These are phyloP conservation scores for Picochlorum sp. DNA, from an alignment of 139 green algal species.

Conservation along the genomic window DNA sequence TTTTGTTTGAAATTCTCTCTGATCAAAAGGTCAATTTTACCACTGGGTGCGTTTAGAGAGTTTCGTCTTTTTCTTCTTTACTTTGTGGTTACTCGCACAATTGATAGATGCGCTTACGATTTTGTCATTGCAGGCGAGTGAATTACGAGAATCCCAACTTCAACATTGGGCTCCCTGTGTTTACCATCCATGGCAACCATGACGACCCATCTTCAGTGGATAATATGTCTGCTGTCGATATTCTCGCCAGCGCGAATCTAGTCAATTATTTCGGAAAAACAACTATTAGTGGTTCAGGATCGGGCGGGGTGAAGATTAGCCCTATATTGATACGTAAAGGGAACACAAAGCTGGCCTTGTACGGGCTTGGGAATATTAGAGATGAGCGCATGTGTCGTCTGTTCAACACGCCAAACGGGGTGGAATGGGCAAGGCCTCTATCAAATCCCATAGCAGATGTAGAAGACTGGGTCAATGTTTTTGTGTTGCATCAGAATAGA, in stretches of 20 bases:
- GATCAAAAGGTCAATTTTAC: slow-evolving; percentile 79
- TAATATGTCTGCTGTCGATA: slow-evolving; percentile 89
- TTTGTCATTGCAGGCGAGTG: slow-evolving; percentile 34
- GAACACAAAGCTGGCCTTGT: slow-evolving; percentile 82
- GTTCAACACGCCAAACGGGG: slow-evolving; percentile 66
- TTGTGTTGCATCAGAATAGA: slow-evolving; percentile 95
- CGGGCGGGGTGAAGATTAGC: slow-evolving; percentile 30
- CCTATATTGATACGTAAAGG: slow-evolving; percentile 76
- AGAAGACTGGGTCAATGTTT: slow-evolving; percentile 86
- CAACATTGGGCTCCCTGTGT: slow-evolving; percentile 90
- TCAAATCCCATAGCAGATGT: slow-evolving; percentile 8
- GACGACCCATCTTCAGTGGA: slow-evolving; percentile 86
- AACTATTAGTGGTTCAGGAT: slow-evolving; percentile 16
- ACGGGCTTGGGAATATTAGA: slow-evolving; percentile 89
- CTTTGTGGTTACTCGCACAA: too few species aligned
- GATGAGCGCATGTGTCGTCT: slow-evolving; percentile 88
- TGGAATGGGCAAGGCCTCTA: slow-evolving; percentile 53
- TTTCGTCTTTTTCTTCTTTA: too few species aligned
- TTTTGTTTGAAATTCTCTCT: slow-evolving; percentile 71
- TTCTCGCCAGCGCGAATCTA: slow-evolving; percentile 71
- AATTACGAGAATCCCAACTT: slow-evolving; percentile 90
- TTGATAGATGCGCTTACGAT: too few species aligned
- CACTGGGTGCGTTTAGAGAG: slow-evolving; percentile 35
- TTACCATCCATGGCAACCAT: slow-evolving; percentile 99
- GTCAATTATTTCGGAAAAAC: slow-evolving; percentile 99